Percentiles rank a stretch among this genome's conserved stretches.
Conservation (phyloP, 23 red algal species). For the Chondrus crispus region DNA sequence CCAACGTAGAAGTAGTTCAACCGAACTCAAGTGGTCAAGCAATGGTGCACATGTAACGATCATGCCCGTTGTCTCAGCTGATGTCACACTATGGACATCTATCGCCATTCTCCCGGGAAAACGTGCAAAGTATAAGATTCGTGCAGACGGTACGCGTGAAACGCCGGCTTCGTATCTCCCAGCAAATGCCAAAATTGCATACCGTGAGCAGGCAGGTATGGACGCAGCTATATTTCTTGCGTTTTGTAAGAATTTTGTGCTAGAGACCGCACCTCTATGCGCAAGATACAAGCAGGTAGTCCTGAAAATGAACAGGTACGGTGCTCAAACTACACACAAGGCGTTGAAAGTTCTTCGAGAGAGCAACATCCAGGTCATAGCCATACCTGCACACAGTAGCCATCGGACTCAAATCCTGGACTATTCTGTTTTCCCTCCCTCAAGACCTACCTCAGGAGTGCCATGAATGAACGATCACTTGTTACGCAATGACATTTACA, state of each 20-base stretch:
- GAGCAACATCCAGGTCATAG: neutral
- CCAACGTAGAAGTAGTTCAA: neutral
- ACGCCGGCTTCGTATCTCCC: neutral
- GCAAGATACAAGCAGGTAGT: neutral
- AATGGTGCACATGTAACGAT: neutral
- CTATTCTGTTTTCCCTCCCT: constrained; percentile 23
- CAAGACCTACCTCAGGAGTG: neutral
- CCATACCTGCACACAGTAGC: neutral
- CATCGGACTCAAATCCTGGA: constrained; percentile 9
- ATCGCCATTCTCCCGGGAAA: neutral
- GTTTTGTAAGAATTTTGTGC: no score
- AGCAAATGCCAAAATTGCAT: neutral
- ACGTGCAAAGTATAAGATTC: neutral
- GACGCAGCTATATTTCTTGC: neutral
- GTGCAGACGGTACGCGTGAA: neutral
- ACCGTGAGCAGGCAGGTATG: neutral
- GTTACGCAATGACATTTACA: no score
- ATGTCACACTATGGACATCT: neutral
- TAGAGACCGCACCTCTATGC: neutral
- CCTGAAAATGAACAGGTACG: neutral
- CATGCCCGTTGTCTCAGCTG: constrained; percentile 2
- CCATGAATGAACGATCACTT: neutral
- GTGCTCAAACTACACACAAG: neutral
- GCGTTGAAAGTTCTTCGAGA: neutral
- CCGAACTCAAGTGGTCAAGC: neutral